phyloP scores from a whole-genome alignment of 257 asterid genomes.

The Solanum chilense region DNA sequence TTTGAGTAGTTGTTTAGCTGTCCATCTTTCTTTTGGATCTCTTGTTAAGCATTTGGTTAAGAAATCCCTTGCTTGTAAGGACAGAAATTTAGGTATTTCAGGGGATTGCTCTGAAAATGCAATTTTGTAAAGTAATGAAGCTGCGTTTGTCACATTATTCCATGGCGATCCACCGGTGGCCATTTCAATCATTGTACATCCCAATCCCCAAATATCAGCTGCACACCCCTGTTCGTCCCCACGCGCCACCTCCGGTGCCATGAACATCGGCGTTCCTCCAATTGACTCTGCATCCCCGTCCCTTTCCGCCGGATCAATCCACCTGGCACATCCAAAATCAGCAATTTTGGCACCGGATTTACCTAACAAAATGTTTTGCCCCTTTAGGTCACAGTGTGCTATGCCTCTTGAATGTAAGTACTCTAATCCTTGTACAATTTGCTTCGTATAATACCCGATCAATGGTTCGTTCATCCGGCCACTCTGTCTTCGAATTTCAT shows the following conservation, averaged over 20 bases:
- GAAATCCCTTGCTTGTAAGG: conserved; percentile 51
- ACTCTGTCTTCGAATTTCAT: conserved; percentile 13
- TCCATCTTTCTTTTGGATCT: conserved; percentile 46
- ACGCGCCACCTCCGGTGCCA: conserved; percentile 75
- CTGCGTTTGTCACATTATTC: conserved; percentile 25
- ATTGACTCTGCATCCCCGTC: background rate
- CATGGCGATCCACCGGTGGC: conserved; percentile 54
- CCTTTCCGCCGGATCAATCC: background rate
- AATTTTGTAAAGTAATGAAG: conserved; percentile 31
- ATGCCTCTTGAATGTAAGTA: conserved; percentile 52
- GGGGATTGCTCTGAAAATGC: conserved; percentile 54
- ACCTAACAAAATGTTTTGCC: conserved; percentile 41
- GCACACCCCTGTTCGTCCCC: conserved; percentile 57
- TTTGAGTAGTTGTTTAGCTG: conserved; percentile 39
- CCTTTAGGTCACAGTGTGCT: conserved; percentile 72
- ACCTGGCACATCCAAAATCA: conserved; percentile 68
- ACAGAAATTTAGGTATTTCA: conserved; percentile 32
- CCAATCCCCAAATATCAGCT: conserved; percentile 77
- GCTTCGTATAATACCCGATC: conserved; percentile 24
- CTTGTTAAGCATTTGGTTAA: conserved; percentile 45
- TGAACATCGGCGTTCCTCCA: conserved; percentile 64
- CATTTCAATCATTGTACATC: conserved; percentile 70
- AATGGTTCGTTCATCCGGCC: conserved; percentile 27
- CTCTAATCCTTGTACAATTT: conserved; percentile 41
- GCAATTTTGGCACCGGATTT: conserved; percentile 39